Percentiles rank a stretch among this genome's conserved stretches.
These are phyloP conservation scores for Ogataea parapolymorpha DNA, from an alignment of 805 yeast species.

Conservation along the genomic window DNA sequence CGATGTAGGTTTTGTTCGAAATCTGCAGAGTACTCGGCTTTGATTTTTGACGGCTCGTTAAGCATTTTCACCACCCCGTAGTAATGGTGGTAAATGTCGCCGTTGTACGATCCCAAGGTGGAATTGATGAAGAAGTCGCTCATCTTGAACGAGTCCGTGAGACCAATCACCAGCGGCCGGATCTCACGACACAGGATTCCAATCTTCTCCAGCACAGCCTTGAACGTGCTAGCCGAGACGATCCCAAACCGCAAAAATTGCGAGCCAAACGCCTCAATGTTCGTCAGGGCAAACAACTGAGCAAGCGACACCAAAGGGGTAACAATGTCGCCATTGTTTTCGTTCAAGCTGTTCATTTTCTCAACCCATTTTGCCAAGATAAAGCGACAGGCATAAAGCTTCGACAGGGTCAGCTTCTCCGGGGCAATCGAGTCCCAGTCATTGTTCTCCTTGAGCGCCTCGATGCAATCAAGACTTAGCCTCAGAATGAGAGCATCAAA, in stretches of 20 bases:
- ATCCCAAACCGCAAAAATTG: conserved; percentile 64
- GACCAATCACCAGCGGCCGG: conserved; percentile 68
- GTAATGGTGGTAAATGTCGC: conserved; percentile 80
- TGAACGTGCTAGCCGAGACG: conserved; percentile 47
- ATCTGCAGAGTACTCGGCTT: conserved; percentile 56
- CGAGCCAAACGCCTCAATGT: conserved; percentile 69
- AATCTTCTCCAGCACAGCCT: conserved; percentile 38
- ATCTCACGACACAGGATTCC: conserved; percentile 46
- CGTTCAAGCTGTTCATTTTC: conserved; percentile 24
- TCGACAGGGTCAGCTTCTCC: conserved; percentile 46
- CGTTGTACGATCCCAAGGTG: conserved; percentile 75
- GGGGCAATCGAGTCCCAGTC: conserved; percentile 46
- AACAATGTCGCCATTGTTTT: conserved; percentile 40
- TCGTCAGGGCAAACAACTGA: conserved; percentile 59
- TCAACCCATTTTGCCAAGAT: conserved; percentile 40
- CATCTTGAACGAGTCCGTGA: conserved; percentile 81
- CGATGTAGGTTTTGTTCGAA: conserved; percentile 39
- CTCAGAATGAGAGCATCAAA: conserved; percentile 41
- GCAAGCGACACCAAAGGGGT: conserved; percentile 53
- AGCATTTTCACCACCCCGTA: conserved; percentile 48
- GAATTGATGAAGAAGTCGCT: conserved; percentile 81
- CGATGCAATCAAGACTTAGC: conserved; percentile 33
- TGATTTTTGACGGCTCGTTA: conserved; percentile 49
- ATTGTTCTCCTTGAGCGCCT: conserved; percentile 33
- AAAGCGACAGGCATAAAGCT: conserved; percentile 49